These are phyloP conservation scores for Eimeria praecox DNA, from an alignment of 169 alveolate genomes.

Conservation along the genomic window DNA sequence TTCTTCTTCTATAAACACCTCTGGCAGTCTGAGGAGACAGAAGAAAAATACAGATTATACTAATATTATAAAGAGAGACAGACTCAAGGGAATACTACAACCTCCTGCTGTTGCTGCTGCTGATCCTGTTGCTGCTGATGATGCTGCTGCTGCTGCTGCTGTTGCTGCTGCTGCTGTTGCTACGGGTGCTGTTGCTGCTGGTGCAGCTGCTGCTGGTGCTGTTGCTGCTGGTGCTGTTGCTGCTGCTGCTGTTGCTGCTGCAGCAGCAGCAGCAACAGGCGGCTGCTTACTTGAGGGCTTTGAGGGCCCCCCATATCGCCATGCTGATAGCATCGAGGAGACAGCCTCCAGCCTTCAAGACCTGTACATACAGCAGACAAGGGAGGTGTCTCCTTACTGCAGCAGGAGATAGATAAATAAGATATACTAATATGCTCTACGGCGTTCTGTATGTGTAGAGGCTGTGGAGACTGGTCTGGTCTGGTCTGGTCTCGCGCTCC, in stretches of 20 bases:
- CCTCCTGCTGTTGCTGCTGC: too few species aligned
- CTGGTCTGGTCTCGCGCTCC: too few species aligned
- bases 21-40: constrained; percentile 40
- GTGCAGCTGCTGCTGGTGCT: too few species aligned
- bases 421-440: neutral
- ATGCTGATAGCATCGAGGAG: constrained; percentile 58
- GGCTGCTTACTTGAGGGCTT: constrained; percentile 15
- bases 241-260: constrained; percentile 5
- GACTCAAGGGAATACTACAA: too few species aligned
- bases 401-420: neutral
- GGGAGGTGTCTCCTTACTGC: neutral
- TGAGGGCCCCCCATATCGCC: constrained; percentile 67
- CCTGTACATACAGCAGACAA: neutral
- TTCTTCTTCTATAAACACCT: constrained; percentile 30
- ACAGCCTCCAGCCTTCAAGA: constrained; percentile 61
- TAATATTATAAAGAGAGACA: too few species aligned
- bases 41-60: neutral
- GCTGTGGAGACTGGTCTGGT: too few species aligned
- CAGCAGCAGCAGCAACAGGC: neutral
- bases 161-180: too few species aligned
- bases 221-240: neutral
- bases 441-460: neutral
- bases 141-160: too few species aligned
- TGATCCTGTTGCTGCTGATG: too few species aligned
- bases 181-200: too few species aligned